phyloP scores from a whole-genome alignment of 2,329 filamentous ascomycete species.

The Pyrenophora teres region DNA sequence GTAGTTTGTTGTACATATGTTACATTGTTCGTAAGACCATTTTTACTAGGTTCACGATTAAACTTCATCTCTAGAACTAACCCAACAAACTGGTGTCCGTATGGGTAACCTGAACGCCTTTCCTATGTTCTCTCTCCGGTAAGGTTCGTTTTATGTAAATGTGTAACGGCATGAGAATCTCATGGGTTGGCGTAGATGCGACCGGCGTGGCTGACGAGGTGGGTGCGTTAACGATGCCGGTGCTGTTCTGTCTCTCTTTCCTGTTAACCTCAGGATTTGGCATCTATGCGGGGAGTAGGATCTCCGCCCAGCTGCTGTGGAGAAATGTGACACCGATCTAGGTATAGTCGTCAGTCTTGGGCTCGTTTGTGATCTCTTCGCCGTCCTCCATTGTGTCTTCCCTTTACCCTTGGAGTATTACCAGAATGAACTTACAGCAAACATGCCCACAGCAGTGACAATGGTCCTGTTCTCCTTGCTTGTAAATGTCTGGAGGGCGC shows the following conservation, averaged over 20 bases:
- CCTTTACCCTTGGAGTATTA: background rate
- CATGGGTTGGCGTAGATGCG: too few species aligned
- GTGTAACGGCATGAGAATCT: too few species aligned
- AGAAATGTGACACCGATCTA: slow-evolving; percentile 59
- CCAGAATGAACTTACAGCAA: slow-evolving; percentile 52
- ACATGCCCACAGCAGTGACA: slow-evolving; percentile 55
- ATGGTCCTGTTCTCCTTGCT: slow-evolving; percentile 56
- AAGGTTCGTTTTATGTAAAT: too few species aligned
- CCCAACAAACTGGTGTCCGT: too few species aligned
- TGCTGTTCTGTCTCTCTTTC: background rate
- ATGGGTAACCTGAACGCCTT: too few species aligned
- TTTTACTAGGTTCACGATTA: too few species aligned
- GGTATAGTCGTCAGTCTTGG: slow-evolving; percentile 22
- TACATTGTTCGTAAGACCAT: background rate
- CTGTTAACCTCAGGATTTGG: background rate
- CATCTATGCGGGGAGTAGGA: slow-evolving; percentile 55
- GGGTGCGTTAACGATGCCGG: too few species aligned
- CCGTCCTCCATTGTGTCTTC: background rate
- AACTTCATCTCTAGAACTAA: too few species aligned
- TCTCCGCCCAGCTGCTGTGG: slow-evolving; percentile 59
- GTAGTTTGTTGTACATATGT: slow-evolving; percentile 16
- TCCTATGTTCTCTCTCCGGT: too few species aligned
- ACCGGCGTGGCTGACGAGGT: too few species aligned
- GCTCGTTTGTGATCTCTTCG: too few species aligned
- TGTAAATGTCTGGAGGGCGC: slow-evolving; percentile 49